These are phyloP conservation scores for Microdochium paspali DNA, from an alignment of 2,329 filamentous ascomycete genomes.

Conservation along the genomic window DNA sequence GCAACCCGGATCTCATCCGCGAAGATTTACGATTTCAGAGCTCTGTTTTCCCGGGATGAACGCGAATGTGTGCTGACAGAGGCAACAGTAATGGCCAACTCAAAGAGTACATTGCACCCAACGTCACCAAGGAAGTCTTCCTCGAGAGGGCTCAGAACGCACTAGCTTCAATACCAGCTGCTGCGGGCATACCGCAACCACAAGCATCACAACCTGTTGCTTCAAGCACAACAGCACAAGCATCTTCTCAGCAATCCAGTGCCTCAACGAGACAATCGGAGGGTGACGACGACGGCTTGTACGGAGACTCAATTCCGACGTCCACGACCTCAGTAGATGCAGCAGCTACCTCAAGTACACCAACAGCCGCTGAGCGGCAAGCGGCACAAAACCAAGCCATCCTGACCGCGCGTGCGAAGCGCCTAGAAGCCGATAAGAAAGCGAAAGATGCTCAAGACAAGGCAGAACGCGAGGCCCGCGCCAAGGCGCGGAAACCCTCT, in stretches of 20 bases:
- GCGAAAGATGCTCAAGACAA: slow-evolving; percentile 40
- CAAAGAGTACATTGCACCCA: slow-evolving; percentile 64
- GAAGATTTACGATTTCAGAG: too few relatives aligned
- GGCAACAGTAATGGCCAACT: slow-evolving; percentile 59
- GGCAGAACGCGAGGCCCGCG: slow-evolving; percentile 33
- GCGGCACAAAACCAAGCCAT: slow-evolving; percentile 21
- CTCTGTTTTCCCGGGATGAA: not conserved
- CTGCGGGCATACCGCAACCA: not conserved
- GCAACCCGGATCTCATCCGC: too few relatives aligned
- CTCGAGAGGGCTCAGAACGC: slow-evolving; percentile 40
- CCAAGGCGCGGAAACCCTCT: slow-evolving; percentile 24
- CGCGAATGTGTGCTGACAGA: slow-evolving; percentile 3
- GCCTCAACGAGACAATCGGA: too few relatives aligned
- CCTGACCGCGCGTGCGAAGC: slow-evolving; percentile 42
- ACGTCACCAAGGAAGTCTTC: slow-evolving; percentile 58
- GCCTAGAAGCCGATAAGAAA: slow-evolving; percentile 32
- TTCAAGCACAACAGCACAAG: not conserved
- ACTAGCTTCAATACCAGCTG: slow-evolving; percentile 12
- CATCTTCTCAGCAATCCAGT: not conserved
- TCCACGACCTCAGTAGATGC: not conserved
- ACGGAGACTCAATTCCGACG: not conserved
- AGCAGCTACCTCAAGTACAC: slow-evolving; percentile 2
- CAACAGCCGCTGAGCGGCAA: slow-evolving; percentile 6
- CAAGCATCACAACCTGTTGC: not conserved
- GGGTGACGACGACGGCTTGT: slow-evolving; percentile 1